These are phyloP conservation scores for Debaryomyces subglobosus DNA, from an alignment of 1,139 yeast species.

Conservation along the genomic window DNA sequence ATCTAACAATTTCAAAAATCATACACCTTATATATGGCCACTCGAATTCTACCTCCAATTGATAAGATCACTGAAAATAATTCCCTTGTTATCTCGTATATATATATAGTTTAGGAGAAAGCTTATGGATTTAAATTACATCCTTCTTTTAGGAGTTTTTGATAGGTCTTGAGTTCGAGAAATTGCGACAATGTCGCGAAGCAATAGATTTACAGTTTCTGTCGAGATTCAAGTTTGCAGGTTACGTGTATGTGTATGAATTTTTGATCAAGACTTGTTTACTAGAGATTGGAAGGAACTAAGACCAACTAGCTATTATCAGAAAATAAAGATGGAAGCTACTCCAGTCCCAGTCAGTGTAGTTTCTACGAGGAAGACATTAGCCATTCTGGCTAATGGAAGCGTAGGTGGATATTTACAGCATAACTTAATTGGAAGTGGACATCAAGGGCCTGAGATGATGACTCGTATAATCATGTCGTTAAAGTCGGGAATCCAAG, in stretches of 20 bases:
- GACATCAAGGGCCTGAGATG: constrained; percentile 58
- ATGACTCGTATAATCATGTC: constrained; percentile 65
- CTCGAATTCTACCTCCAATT: too few species aligned
- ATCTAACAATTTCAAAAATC: too few species aligned
- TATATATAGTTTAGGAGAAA: background rate
- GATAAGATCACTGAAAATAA: too few species aligned
- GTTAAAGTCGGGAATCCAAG: constrained; percentile 57
- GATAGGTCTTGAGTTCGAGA: background rate
- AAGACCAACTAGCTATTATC: background rate
- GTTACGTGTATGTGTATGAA: constrained; percentile 11
- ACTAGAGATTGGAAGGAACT: background rate
- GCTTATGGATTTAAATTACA: background rate
- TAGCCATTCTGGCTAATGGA: constrained; percentile 20
- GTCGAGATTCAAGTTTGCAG: constrained; percentile 7
- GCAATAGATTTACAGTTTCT: background rate
- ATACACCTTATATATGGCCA: too few species aligned
- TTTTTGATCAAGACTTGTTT: constrained; percentile 9
- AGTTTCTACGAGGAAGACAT: constrained; percentile 19
- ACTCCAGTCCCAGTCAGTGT: constrained; percentile 27
- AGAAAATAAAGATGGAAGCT: constrained; percentile 14
- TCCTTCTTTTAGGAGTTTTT: background rate
- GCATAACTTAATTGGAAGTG: constrained; percentile 41
- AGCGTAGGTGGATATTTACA: constrained; percentile 16
- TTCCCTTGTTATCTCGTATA: too few species aligned
- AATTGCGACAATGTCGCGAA: background rate